Percentiles rank a stretch among this genome's conserved stretches.
Conservation (phyloP, 73 alveolate species). For the Paramecium sonneborni region DNA sequence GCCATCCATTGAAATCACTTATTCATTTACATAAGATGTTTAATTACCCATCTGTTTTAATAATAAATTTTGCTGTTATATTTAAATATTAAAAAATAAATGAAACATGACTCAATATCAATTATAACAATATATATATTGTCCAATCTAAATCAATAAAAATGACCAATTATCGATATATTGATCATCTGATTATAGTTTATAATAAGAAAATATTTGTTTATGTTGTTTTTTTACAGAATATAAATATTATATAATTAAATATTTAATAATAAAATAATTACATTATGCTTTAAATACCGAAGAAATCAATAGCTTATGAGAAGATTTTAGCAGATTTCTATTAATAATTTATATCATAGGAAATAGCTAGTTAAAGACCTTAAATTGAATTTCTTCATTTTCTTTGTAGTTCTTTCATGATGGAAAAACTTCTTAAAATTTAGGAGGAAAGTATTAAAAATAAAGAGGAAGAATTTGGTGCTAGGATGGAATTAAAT, state of each 20-base stretch:
- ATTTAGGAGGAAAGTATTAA: neutral
- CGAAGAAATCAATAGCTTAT: neutral
- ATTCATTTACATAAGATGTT: neutral
- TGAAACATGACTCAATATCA: neutral
- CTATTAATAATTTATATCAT: neutral
- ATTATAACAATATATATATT: neutral
- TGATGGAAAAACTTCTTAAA: neutral
- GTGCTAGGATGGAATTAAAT: neutral
- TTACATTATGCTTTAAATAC: neutral
- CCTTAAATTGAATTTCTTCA: neutral
- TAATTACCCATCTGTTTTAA: neutral
- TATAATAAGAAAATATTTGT: too few species aligned
- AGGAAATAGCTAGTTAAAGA: neutral
- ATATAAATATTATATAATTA: neutral
- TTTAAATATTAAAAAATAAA: neutral
- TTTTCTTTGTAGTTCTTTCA: neutral
- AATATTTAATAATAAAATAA: neutral
- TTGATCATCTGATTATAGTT: too few species aligned
- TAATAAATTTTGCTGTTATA: conserved; percentile 24
- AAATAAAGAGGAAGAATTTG: neutral
- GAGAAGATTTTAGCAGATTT: conserved; percentile 18
- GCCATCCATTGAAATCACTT: neutral
- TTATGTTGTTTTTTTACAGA: too few species aligned
- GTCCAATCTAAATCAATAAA: neutral
- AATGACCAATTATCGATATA: too few species aligned